Base-by-base conservation (phyloP, 495 filamentous ascomycete species). In the Penicillium coprophilum region DNA sequence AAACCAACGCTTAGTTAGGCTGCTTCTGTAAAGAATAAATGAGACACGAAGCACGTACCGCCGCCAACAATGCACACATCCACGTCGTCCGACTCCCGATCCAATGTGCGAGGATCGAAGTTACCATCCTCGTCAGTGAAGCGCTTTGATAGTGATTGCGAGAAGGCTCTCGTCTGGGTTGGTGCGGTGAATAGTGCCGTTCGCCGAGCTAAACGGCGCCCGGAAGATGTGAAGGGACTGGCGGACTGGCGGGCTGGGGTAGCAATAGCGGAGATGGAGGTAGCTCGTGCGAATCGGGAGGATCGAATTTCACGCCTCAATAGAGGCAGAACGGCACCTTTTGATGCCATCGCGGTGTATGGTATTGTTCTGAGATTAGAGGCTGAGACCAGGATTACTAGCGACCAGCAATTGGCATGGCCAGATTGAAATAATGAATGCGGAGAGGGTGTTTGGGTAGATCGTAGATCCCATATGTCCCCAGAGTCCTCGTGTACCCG, bases 1-100 rank as follows among this genome's bases (percentile, higher is more conserved):
- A 20, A 48, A 52, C 23, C 28, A 38, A 30, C 53, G 47, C 21
- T 45, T 49, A 27, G 40, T 70, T 59, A 61, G 66, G 44, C 41
- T 55, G 47, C 52, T 48, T 28, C 48, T 9, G 30, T 54, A 21
- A 5, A 30, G 34, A 34, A 53, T 39, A 50, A 54, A 56, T 39
- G 60, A 51, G 20, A 27, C 4, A 6, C n/a, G 10, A 28, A 28
- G 23, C 11, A 65, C 72, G 59, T 81, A 87, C 86, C 92, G 65
- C 93, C 94, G 64, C 94, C 94, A 36, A 99, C 84, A 70, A 99
- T 97, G 66, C 91, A 96, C 10, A 97, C 93, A 74, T 97, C 94
- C 20, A 97, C 94, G 69, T 96, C 74, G 62, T 97, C 94, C 50
- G 82, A 88, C 73, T 97, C 94, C 54, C 94, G 85, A 46, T 96